phyloP scores from a whole-genome alignment of 805 yeast genomes.

The Lipomyces orientalis region DNA sequence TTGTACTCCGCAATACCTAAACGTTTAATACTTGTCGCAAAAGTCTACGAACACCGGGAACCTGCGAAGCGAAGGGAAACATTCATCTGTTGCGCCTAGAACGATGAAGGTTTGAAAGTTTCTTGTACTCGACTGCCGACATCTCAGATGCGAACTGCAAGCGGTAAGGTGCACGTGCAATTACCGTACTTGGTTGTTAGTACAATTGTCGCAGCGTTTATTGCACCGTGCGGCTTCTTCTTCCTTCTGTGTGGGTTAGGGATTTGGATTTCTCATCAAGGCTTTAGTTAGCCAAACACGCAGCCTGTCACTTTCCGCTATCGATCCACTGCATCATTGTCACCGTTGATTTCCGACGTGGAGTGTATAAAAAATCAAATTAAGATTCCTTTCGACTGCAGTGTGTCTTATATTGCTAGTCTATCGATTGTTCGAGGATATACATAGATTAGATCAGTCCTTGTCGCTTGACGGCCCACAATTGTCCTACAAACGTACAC shows the following conservation, averaged over 20 bases:
- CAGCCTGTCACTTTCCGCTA: not conserved
- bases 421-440: not conserved
- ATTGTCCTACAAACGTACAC: not conserved
- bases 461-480: not conserved
- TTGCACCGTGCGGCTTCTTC: conserved; percentile 5
- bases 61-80: not conserved
- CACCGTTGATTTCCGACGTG: not conserved
- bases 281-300: not conserved
- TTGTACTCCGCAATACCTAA: conserved; percentile 23
- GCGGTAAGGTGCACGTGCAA: not conserved
- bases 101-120: not conserved
- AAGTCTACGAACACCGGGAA: not conserved
- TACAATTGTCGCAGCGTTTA: not conserved
- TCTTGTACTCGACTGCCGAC: not conserved
- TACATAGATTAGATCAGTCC: conserved; percentile 1
- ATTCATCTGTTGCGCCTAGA: not conserved
- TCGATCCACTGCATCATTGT: not conserved
- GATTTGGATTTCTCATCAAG: conserved; percentile 5
- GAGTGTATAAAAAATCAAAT: not conserved
- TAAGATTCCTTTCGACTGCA: not conserved
- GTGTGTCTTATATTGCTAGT: not conserved
- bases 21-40: not conserved
- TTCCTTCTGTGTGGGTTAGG: not conserved
- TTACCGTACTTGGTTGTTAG: not conserved
- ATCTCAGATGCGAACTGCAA: not conserved